phyloP scores from a whole-genome alignment of 1,284 basidiomycete species.

The Coriolopsis trogii region DNA sequence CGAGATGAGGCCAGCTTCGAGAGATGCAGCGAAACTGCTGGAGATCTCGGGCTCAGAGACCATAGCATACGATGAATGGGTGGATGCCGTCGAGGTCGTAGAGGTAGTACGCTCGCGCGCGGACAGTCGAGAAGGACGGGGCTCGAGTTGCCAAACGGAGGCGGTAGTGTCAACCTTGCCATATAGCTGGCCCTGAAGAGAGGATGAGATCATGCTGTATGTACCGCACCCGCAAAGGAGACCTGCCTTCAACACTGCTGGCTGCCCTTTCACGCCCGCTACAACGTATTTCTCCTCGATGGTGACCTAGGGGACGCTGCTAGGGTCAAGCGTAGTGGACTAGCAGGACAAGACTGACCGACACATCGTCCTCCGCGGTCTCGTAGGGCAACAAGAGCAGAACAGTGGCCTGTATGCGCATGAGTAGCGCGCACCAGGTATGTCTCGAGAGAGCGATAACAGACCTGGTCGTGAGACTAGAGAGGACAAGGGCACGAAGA shows the following conservation, averaged over 20 bases:
- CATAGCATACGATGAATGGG: conserved; percentile 76
- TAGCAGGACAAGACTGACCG: conserved; percentile 45
- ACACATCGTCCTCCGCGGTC: conserved; percentile 68
- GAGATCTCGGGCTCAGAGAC: conserved; percentile 80
- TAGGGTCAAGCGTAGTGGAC: conserved; percentile 3
- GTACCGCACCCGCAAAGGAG: neutral
- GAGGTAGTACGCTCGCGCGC: conserved; percentile 72
- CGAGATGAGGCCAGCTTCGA: conserved; percentile 70
- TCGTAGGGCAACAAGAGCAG: conserved; percentile 72
- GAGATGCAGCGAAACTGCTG: conserved; percentile 77
- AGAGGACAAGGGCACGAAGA: conserved; percentile 8
- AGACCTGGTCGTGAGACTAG: conserved; percentile 48
- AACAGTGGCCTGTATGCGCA: conserved; percentile 64
- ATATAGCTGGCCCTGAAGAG: conserved; percentile 66
- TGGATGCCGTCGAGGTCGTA: conserved; percentile 70
- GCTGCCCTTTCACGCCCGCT: conserved; percentile 68
- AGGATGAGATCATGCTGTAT: conserved; percentile 31
- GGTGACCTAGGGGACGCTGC: conserved; percentile 52
- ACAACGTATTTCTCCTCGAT: conserved; percentile 72
- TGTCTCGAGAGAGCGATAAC: neutral
- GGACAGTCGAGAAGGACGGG: conserved; percentile 51
- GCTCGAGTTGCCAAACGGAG: conserved; percentile 78
- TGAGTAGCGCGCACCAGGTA: conserved; percentile 1
- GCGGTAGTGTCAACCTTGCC: conserved; percentile 61
- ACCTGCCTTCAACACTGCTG: conserved; percentile 66